Percentiles rank a stretch among this genome's conserved stretches.
Conservation (phyloP, 495 filamentous ascomycete species). For the Xeromyces bisporus region DNA sequence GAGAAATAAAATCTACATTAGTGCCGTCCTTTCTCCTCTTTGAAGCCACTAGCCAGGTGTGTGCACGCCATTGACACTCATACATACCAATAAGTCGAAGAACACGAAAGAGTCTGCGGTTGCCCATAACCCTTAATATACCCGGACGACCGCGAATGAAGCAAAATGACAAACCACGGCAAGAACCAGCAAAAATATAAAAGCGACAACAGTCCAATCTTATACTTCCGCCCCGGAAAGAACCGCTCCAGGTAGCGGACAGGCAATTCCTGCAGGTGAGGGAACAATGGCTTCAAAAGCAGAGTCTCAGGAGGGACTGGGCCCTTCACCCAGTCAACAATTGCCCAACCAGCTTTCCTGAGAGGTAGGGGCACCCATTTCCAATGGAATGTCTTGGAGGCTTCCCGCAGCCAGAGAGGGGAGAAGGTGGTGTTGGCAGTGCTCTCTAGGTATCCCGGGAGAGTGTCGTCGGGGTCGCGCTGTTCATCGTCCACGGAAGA, state of each 20-base stretch:
- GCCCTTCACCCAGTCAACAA: slow-evolving; percentile 51
- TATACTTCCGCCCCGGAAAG: slow-evolving; percentile 45
- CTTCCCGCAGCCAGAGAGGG: slow-evolving; percentile 37
- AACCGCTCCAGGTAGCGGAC: slow-evolving; percentile 41
- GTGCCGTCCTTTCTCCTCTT: too few relatives aligned
- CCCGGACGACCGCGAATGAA: slow-evolving; percentile 41
- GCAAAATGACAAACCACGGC: slow-evolving; percentile 49
- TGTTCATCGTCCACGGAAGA: slow-evolving; percentile 21
- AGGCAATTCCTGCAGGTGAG: slow-evolving; percentile 50
- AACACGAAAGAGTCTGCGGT: slow-evolving; percentile 50
- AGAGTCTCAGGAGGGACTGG: slow-evolving; percentile 46
- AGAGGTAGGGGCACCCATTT: slow-evolving; percentile 35
- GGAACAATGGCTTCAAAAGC: slow-evolving; percentile 53
- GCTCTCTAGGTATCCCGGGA: slow-evolving; percentile 21
- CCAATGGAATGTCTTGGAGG: slow-evolving; percentile 36
- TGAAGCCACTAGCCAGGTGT: too few relatives aligned
- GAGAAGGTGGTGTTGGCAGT: slow-evolving; percentile 17
- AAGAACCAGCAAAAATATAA: slow-evolving; percentile 57
- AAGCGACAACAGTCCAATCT: slow-evolving; percentile 37
- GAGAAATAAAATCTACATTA: too few relatives aligned
- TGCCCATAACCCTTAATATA: slow-evolving; percentile 53
- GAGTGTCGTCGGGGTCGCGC: slow-evolving; percentile 21
- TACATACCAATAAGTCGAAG: slow-evolving; percentile 40
- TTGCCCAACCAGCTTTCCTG: slow-evolving; percentile 29
- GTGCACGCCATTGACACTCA: too few relatives aligned